Evolutionary conservation across 352 stramenopile genomes (phyloP).

Genomic region (Phytopythium helicoides): DNA sequence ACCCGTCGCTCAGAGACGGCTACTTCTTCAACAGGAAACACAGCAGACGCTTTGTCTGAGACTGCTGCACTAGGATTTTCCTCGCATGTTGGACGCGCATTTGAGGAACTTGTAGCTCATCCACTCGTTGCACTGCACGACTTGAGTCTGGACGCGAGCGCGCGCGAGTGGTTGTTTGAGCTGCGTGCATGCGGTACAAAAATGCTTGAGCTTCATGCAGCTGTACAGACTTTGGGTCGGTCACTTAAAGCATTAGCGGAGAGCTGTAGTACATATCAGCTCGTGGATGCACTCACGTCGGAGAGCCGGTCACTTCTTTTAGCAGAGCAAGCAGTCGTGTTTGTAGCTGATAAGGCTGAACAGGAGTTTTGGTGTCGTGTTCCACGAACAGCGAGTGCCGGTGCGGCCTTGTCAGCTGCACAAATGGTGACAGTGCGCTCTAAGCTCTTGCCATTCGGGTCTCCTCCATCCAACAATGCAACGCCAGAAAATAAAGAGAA

Average conservation of each 20-base stretch:
- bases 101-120: conserved; percentile 56
- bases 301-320: conserved; percentile 47
- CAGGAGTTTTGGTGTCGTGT: conserved; percentile 80
- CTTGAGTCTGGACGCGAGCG: conserved; percentile 45
- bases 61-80: conserved; percentile 25
- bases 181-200: conserved; percentile 49
- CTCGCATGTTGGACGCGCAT: conserved; percentile 51
- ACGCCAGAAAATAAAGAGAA: not conserved
- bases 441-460: conserved; percentile 28
- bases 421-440: conserved; percentile 42
- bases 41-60: conserved; percentile 1
- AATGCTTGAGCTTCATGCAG: conserved; percentile 53
- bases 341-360: conserved; percentile 66
- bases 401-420: conserved; percentile 5
- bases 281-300: conserved; percentile 43
- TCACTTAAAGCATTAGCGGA: conserved; percentile 54
- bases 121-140: conserved; percentile 50
- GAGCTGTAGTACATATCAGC: conserved; percentile 56
- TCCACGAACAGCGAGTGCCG: conserved; percentile 12
- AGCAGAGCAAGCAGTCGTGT: conserved; percentile 65
- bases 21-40: not conserved
- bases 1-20: not conserved
- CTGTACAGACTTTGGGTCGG: conserved; percentile 54
- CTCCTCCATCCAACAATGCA: not conserved
- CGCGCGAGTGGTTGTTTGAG: conserved; percentile 60